phyloP scores from a whole-genome alignment of 192 early-diverging fungal species.

The Coemansia sp. region DNA sequence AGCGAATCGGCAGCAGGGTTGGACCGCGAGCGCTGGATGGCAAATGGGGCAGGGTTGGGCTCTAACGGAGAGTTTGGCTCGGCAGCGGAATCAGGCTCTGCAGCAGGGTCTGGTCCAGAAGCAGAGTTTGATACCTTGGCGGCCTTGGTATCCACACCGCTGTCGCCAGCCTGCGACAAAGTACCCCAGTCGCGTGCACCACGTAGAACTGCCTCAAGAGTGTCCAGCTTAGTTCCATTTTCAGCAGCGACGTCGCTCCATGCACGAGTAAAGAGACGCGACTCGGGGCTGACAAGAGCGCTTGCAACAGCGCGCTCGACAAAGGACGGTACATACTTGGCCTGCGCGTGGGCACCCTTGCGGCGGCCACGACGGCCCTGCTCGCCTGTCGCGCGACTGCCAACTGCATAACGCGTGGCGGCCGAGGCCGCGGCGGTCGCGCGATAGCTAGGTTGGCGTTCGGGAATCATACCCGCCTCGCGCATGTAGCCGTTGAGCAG shows the following conservation, averaged over 20 bases:
- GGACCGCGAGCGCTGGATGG: constrained; percentile 38
- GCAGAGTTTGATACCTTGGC: background rate
- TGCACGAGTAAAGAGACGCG: constrained; percentile 60
- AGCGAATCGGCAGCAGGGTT: constrained; percentile 27
- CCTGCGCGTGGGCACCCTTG: constrained; percentile 33
- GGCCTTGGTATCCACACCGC: background rate
- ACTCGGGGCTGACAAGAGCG: constrained; percentile 70
- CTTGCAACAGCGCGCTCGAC: constrained; percentile 68
- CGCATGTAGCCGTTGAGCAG: constrained; percentile 54
- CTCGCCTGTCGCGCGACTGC: constrained; percentile 25
- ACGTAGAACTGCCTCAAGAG: constrained; percentile 60
- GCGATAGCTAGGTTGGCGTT: constrained; percentile 51
- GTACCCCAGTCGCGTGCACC: constrained; percentile 46
- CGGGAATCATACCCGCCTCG: constrained; percentile 50
- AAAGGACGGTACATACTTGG: constrained; percentile 64
- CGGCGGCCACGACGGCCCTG: constrained; percentile 37
- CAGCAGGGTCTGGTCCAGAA: background rate
- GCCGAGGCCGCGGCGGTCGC: constrained; percentile 11
- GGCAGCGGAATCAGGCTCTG: background rate
- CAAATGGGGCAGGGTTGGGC: background rate
- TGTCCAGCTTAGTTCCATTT: constrained; percentile 51
- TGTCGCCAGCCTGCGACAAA: background rate
- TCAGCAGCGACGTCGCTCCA: constrained; percentile 62
- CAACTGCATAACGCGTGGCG: constrained; percentile 20
- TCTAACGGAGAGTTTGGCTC: background rate